phyloP scores from a whole-genome alignment of 2,329 filamentous ascomycete species.

The Pyricularia pennisetigena region DNA sequence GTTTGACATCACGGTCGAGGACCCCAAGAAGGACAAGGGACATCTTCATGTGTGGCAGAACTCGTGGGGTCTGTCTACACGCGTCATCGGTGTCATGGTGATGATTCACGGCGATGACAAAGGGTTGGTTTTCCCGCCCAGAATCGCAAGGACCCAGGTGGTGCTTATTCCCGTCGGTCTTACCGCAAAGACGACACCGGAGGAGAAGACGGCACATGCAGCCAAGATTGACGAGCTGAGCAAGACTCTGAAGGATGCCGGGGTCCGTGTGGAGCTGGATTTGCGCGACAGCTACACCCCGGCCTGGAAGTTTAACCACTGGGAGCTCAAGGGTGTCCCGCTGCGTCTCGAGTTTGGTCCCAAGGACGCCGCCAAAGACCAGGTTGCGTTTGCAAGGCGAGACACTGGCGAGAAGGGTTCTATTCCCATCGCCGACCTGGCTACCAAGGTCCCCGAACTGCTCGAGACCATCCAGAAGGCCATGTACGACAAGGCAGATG shows the following conservation, averaged over 20 bases:
- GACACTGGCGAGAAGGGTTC: constrained; percentile 79
- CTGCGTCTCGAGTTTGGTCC: constrained; percentile 92
- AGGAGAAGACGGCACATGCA: constrained; percentile 68
- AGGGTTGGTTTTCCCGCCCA: constrained; percentile 84
- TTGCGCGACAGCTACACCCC: constrained; percentile 85
- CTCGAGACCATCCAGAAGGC: constrained; percentile 86
- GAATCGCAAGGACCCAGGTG: constrained; percentile 77
- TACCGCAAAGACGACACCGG: constrained; percentile 74
- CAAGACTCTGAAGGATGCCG: constrained; percentile 56
- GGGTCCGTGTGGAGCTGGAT: constrained; percentile 73
- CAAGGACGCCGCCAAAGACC: constrained; percentile 79
- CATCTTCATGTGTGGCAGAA: constrained; percentile 94
- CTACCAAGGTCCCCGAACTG: constrained; percentile 64
- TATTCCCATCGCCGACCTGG: constrained; percentile 65
- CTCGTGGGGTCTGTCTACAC: constrained; percentile 96
- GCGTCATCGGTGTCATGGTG: constrained; percentile 97
- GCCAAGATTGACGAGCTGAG: constrained; percentile 66
- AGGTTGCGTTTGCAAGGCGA: constrained; percentile 77
- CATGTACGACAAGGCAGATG: constrained; percentile 67
- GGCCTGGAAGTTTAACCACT: constrained; percentile 98
- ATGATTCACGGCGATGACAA: constrained; percentile 97
- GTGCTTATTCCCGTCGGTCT: constrained; percentile 89
- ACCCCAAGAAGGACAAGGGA: constrained; percentile 71
- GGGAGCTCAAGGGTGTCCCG: constrained; percentile 93
- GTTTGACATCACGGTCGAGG: constrained; percentile 94